Evolutionary conservation across 2,329 filamentous ascomycete genomes (phyloP), one percentile per base, ranked within the genome.

Genomic region (Capronia epimyces): DNA sequence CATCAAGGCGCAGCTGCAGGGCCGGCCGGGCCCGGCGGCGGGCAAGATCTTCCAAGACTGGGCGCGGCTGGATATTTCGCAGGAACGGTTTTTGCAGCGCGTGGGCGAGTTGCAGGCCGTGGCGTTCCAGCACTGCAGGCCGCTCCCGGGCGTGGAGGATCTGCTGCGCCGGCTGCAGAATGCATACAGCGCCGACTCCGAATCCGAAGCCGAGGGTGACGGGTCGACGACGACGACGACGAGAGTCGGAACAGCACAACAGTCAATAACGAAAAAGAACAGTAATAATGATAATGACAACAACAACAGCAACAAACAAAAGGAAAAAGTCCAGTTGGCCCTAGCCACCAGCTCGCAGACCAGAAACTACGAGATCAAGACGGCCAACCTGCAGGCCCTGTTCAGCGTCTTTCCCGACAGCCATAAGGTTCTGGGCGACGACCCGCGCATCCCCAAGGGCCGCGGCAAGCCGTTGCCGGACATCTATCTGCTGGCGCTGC

Each of bases 391-490:
- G 27, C 55, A 63, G 8, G 65, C 75, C 16, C 52, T 82, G 1
- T 83, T 84, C 59, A 59, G 63, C 1, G 63, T 69, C 20, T 95
- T 96, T 64, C 78, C 82, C 25, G 66, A 74, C 1, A 70, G 83
- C n/a, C 81, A 87, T 51, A 80, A 83, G 41, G 84, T 98, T 0
- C 72, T 95, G 1, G 93, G 93, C 9, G 93, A 98, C 64, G 91
- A 98, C 66, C 65, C 74, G 5, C 79, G 93, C 44, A 87, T 98
- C 60, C 73, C 78, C 0, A 69, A 77, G 2, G 91, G 91, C 0
- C 75, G 89, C n/a, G 93, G 93, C 10, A 98, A 98, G 71, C 93
- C 93, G 0, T 78, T 91, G 25, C 93, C 91, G 0, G 91, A 98
- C 69, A 98, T 98, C 60, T 97, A 95, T 69, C 72, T 94, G 7